Conservation (phyloP, 352 stramenopile genomes). For the Globisporangium emineosum region DNA sequence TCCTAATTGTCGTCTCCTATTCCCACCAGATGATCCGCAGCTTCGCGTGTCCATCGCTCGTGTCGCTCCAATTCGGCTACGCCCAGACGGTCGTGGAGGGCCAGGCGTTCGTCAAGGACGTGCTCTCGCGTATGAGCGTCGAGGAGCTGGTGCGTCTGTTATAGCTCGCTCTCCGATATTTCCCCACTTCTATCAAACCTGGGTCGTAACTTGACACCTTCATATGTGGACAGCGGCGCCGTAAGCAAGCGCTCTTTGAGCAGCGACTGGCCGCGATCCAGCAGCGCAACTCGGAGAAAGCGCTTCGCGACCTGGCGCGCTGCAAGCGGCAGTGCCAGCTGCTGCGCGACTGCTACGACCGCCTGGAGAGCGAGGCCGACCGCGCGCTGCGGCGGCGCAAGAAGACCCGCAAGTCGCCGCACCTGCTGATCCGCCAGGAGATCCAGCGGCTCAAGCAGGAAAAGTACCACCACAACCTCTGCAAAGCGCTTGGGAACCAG, state of each 20-base stretch:
- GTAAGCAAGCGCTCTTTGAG: slow-evolving; percentile 49
- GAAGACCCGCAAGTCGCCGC: slow-evolving; percentile 47
- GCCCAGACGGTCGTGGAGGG: slow-evolving; percentile 42
- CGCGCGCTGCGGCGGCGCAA: slow-evolving; percentile 50
- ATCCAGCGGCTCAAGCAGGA: slow-evolving; percentile 47
- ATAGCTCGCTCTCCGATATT: not conserved
- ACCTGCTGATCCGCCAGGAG: slow-evolving; percentile 59
- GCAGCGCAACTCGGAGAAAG: slow-evolving; percentile 29
- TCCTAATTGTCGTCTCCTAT: not conserved
- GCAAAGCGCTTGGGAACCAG: slow-evolving; percentile 6
- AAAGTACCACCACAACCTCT: slow-evolving; percentile 21
- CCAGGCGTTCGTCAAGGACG: slow-evolving; percentile 32
- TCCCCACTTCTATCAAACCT: no score
- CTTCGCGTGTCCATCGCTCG: slow-evolving; percentile 44
- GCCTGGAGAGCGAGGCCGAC: slow-evolving; percentile 52
- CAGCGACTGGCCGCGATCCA: slow-evolving; percentile 28
- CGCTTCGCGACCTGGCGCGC: slow-evolving; percentile 25
- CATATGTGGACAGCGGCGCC: slow-evolving; percentile 15
- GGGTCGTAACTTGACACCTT: no score
- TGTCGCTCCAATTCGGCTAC: slow-evolving; percentile 44
- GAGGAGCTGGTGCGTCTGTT: slow-evolving; percentile 45
- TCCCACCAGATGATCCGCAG: slow-evolving; percentile 39
- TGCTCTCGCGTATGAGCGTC: slow-evolving; percentile 38
- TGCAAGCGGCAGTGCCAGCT: slow-evolving; percentile 39
- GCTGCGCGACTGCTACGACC: slow-evolving; percentile 48